Conservation (phyloP, 257 asterid species). For the Phtheirospermum japonicum region DNA sequence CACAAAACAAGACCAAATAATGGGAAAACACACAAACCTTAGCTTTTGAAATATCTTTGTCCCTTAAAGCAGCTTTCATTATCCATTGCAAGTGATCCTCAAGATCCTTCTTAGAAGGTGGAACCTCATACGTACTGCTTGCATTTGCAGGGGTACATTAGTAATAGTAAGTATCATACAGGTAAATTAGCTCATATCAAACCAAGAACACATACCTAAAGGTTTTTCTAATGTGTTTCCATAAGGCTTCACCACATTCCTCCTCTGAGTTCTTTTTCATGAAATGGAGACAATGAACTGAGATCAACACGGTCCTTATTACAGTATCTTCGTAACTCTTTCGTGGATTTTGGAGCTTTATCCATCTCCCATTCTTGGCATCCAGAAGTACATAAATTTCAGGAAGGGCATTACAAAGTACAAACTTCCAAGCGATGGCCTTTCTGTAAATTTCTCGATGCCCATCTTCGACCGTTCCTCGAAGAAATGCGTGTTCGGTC, state of each 20-base stretch:
- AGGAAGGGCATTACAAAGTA: constrained; percentile 45
- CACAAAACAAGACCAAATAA: constrained; percentile 13
- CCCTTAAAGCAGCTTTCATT: constrained; percentile 47
- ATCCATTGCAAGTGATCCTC: constrained; percentile 49
- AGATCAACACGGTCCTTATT: constrained; percentile 43
- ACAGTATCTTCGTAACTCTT: constrained; percentile 37
- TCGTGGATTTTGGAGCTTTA: constrained; percentile 54
- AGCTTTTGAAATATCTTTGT: constrained; percentile 48
- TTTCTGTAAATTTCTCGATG: constrained; percentile 38
- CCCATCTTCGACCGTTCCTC: constrained; percentile 46
- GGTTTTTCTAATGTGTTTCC: constrained; percentile 47
- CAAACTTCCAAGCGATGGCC: constrained; percentile 64
- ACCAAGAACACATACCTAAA: constrained; percentile 34
- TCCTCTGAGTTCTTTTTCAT: constrained; percentile 38
- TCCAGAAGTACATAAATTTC: constrained; percentile 48
- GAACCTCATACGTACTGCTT: constrained; percentile 51
- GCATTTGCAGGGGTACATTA: constrained; percentile 17
- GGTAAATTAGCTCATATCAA: not conserved
- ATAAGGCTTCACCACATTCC: constrained; percentile 38
- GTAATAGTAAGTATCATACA: constrained; percentile 13
- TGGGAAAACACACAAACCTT: constrained; percentile 40
- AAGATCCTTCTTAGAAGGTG: constrained; percentile 61
- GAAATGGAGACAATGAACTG: constrained; percentile 55
- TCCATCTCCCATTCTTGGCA: constrained; percentile 43
- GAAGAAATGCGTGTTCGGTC: constrained; percentile 33